phyloP scores from a whole-genome alignment of 345 rosid species.

The Moricandia arvensis region DNA sequence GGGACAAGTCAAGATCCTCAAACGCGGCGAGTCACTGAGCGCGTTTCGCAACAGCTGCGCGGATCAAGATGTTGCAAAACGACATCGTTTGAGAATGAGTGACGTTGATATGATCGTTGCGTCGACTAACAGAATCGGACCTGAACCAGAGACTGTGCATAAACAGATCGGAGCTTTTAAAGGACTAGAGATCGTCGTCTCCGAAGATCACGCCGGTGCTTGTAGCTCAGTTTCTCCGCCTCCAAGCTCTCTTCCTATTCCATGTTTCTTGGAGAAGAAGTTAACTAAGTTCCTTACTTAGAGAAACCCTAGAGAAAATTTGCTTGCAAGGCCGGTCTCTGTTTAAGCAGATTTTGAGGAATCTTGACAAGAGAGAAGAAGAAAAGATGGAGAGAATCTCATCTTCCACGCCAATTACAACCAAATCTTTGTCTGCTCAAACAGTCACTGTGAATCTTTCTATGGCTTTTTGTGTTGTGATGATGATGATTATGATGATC shows the following conservation, averaged over 20 bases:
- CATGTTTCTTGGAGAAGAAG: constrained; percentile 42
- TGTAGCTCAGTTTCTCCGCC: constrained; percentile 49
- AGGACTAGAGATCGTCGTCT: constrained; percentile 22
- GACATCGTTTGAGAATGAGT: neutral
- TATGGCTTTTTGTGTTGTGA: neutral
- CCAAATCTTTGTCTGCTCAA: too few relatives aligned
- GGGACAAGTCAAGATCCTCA: constrained; percentile 64
- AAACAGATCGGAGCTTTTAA: constrained; percentile 35
- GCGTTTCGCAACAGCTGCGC: neutral
- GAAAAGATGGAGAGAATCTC: neutral
- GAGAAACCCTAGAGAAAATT: neutral
- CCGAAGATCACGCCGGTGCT: constrained; percentile 38
- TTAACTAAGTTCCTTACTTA: neutral
- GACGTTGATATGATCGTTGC: constrained; percentile 35
- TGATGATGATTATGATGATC: neutral
- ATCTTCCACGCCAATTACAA: too few relatives aligned
- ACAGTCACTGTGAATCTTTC: neutral
- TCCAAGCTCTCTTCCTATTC: constrained; percentile 64
- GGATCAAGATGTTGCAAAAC: neutral
- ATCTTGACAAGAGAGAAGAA: neutral
- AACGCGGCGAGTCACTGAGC: constrained; percentile 54
- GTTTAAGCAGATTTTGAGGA: neutral
- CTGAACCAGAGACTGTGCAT: constrained; percentile 48
- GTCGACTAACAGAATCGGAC: constrained; percentile 50
- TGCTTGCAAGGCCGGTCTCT: neutral